phyloP scores from a whole-genome alignment of 192 early-diverging fungal genomes.

The Coemansia sp. region DNA sequence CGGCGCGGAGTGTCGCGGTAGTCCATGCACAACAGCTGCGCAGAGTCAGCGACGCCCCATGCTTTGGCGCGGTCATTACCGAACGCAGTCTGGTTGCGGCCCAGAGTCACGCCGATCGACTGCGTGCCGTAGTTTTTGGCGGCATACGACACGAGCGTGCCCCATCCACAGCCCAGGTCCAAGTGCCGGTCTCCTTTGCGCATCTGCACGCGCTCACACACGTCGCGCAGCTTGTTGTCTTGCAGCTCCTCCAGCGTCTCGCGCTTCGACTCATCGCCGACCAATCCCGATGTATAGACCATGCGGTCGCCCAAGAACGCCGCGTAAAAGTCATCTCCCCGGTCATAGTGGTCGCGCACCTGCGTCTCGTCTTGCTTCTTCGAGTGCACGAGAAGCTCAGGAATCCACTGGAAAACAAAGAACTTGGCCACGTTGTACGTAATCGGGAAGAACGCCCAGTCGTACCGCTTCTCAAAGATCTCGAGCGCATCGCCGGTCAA shows the following conservation, averaged over 20 bases:
- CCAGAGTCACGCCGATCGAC: conserved; percentile 92
- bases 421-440: conserved; percentile 84
- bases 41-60: conserved; percentile 75
- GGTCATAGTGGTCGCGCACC: conserved; percentile 97
- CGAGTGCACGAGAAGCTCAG: conserved; percentile 95
- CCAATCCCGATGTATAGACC: conserved; percentile 96
- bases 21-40: conserved; percentile 87
- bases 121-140: conserved; percentile 85
- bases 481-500: conserved; percentile 82
- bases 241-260: conserved; percentile 94
- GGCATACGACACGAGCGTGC: conserved; percentile 85
- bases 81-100: conserved; percentile 86
- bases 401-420: conserved; percentile 95
- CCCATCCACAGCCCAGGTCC: conserved; percentile 99
- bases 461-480: conserved; percentile 87
- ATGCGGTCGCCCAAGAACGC: conserved; percentile 91
- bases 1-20: conserved; percentile 93
- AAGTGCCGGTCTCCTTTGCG: conserved; percentile 84
- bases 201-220: conserved; percentile 82
- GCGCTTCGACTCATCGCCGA: conserved; percentile 66
- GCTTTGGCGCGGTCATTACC: conserved; percentile 80
- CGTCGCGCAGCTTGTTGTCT: conserved; percentile 91
- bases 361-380: conserved; percentile 97
- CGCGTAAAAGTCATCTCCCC: conserved; percentile 97
- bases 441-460: conserved; percentile 90